Evolutionary conservation across 129 eudicot genomes (phyloP), one percentile per base, ranked within the genome.

Genomic region (Smallanthus sonchifolius): DNA sequence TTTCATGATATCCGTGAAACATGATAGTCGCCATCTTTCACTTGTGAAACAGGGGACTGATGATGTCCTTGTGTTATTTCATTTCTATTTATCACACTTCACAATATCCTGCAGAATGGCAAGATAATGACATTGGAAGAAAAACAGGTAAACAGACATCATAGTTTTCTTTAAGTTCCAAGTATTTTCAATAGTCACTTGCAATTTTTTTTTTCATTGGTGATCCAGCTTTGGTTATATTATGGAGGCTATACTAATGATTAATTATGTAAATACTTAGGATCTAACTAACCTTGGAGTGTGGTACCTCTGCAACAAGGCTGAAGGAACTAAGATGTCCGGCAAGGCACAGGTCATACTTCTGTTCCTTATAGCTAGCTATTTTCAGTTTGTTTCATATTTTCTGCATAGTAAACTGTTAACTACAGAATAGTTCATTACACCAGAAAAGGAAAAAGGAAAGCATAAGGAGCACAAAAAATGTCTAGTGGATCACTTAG

Each of bases 51-150:
- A 10, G 11, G n/a, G 34, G 40, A 60, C 17, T 11, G 20, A 35
- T 11, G 20, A 35, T 61, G 43, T 64, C 48, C 48, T 64, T 36
- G 32, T 38, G 48, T 64, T 64, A 37, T 51, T 64, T 45, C n/a
- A 65, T 65, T 10, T 47, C 14, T 65, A 17, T 72, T n/a, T 39
- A 51, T 64, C 68, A 42, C 16, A 43, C 51, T 40, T 42, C 28
- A 3, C 71, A 17, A 48, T 54, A 16, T 72, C 35, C 73, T 77
- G 80, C 88, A 93, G 98, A 90, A 84, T 80, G 96, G 89, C 68
- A 93, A 87, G 84, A 83, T 93, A 48, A 70, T 78, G 79, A 66
- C 92, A 19, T 52, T 93, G 74, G 98, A 93, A 77, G 80, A 81
- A 34, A 90, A 93, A 73, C 98, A 93, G 98, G 96, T 92, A 76